Evolutionary conservation across 305 asterid genomes (phyloP).

Genomic region (Solanum hybrid): DNA sequence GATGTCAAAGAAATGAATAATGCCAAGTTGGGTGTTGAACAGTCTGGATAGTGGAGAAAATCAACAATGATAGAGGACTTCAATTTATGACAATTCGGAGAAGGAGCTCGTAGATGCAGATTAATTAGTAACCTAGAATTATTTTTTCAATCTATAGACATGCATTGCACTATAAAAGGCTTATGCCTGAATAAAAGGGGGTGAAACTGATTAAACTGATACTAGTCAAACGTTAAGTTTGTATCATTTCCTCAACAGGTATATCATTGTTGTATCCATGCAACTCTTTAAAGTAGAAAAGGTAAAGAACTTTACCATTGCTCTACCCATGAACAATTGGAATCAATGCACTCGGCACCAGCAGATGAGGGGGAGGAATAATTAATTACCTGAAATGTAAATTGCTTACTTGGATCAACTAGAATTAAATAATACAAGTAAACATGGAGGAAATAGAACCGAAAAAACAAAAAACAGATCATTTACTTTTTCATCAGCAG

Average conservation of each 20-base stretch:
- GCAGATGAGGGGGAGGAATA: constrained; percentile 89
- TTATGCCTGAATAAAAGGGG: background rate
- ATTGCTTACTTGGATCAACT: constrained; percentile 17
- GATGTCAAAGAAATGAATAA: background rate
- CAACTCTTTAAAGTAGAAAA: background rate
- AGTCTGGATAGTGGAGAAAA: background rate
- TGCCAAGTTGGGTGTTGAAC: background rate
- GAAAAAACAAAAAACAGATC: background rate
- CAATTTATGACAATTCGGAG: background rate
- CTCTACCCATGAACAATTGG: constrained; percentile 90
- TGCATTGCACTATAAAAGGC: background rate
- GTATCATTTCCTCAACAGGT: background rate
- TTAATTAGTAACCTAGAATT: background rate
- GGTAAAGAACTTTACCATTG: constrained; percentile 56
- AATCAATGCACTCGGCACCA: constrained; percentile 97
- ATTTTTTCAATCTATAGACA: background rate
- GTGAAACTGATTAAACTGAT: background rate
- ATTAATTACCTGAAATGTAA: constrained; percentile 61
- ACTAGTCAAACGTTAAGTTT: background rate
- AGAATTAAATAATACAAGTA: background rate
- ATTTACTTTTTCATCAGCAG: background rate
- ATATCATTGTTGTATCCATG: background rate
- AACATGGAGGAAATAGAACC: background rate
- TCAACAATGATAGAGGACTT: background rate
- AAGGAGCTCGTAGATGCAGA: background rate